Base-by-base conservation (phyloP, 2,329 filamentous ascomycete genomes). In the Fusarium siculi region DNA sequence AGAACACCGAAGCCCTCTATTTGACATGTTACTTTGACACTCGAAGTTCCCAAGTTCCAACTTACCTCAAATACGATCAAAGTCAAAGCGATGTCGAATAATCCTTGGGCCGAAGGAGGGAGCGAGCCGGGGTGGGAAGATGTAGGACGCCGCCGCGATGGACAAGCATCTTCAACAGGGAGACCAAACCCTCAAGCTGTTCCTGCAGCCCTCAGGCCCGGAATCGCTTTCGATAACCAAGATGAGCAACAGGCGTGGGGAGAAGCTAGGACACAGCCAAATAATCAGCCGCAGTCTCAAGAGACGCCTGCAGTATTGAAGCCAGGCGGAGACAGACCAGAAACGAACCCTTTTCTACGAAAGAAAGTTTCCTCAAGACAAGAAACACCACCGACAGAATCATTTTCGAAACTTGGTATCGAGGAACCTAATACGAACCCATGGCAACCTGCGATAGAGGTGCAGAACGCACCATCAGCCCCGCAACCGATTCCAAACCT, bases 261-360 rank as follows among this genome's bases (percentile, higher is more conserved):
- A 49, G 79, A 80, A 37, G 72, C 75, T 55, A 77, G 71, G 54
- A 63, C 58, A 44, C 76, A 74, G 19, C 66, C 70, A 9, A 42
- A n/a, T 9, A 66, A 64, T 9, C 61, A 43, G 23, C 50, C 28
- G 54, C 63, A 46, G 3, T 37, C 63, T 2, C 60, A 72, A 57
- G 75, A 78, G 32, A 74, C 81, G 5, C 82, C 84, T 6, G 73
- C 78, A 25, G 68, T 76, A 5, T 74, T 84, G 57, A 79, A 76
- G 39, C 82, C 84, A 30, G 81, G 80, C 57, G 76, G 68, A 18
- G 74, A 76, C 14, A 80, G 80, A 42, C 74, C 78, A 32, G 83
- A 86, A 63, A 88, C 87, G 25, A 90, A 90, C 59, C 88, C 88
- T 0, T 90, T 90, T 77, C 74, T 83, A 28, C 87, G 86, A 68